A percentile compares a stretch with the other conserved stretches of the same genome.
phyloP scores from a whole-genome alignment of 108 stramenopile species.

The Pseudonitzschia pungens region DNA sequence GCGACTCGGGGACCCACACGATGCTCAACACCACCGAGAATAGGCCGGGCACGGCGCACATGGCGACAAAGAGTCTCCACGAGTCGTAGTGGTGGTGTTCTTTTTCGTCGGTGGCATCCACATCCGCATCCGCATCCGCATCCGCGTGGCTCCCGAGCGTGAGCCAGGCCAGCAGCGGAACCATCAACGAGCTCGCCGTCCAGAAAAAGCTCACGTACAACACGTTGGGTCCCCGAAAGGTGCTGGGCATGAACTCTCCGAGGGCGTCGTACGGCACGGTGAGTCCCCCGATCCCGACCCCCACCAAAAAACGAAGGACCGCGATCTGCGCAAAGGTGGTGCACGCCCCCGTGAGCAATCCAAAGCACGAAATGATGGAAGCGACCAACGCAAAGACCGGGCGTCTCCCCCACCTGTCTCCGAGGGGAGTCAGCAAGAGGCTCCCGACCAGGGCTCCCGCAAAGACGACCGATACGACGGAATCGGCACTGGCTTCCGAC shows the following conservation, averaged over 20 bases:
- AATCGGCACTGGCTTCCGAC: conserved; percentile 39
- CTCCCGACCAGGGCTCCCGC: conserved; percentile 62
- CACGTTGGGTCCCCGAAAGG: conserved; percentile 41
- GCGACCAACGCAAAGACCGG: conserved; percentile 53
- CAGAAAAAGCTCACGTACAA: conserved; percentile 55
- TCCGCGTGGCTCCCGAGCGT: conserved; percentile 27
- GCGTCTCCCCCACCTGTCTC: conserved; percentile 62
- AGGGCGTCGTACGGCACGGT: conserved; percentile 47
- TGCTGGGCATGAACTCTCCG: conserved; percentile 52
- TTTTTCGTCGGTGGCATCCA: not conserved
- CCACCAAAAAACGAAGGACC: conserved; percentile 55
- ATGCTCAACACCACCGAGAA: conserved; percentile 42
- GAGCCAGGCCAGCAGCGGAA: conserved; percentile 61
- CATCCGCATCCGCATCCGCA: too few species aligned
- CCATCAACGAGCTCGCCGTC: conserved; percentile 59
- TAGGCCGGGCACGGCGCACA: conserved; percentile 65
- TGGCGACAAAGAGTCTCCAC: conserved; percentile 57
- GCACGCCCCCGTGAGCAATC: conserved; percentile 56
- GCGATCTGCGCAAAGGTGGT: conserved; percentile 39
- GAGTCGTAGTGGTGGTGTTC: conserved; percentile 16
- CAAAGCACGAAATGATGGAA: conserved; percentile 53
- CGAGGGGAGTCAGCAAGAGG: conserved; percentile 57
- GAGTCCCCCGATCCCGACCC: conserved; percentile 74
- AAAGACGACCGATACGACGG: conserved; percentile 64
- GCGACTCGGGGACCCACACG: conserved; percentile 63